phyloP scores from a whole-genome alignment of 345 rosid species.

The Physaria fendleri region DNA sequence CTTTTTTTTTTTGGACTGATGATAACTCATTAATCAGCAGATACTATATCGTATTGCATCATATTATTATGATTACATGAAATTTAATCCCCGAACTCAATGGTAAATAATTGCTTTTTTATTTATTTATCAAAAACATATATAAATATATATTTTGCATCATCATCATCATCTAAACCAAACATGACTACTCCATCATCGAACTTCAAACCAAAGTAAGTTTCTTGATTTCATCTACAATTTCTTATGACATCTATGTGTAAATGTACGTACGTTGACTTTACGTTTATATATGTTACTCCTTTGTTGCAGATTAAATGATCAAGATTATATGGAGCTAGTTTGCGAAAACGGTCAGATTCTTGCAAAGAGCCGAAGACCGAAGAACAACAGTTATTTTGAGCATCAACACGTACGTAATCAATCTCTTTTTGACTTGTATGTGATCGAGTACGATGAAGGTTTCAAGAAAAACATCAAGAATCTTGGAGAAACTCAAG shows the following conservation, averaged over 20 bases:
- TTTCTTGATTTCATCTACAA: not conserved
- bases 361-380: slow-evolving; percentile 18
- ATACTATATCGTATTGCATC: too few species aligned
- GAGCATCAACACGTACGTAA: slow-evolving; percentile 18
- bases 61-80: too few species aligned
- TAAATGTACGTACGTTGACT: not conserved
- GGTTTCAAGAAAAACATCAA: slow-evolving; percentile 13
- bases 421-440: slow-evolving; percentile 20
- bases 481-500: slow-evolving; percentile 24
- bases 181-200: slow-evolving; percentile 22
- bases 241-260: not conserved
- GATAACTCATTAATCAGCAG: too few species aligned
- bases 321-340: slow-evolving; percentile 39
- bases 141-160: too few species aligned
- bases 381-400: not conserved
- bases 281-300: not conserved
- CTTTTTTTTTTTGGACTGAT: too few species aligned
- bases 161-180: slow-evolving; percentile 16
- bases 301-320: slow-evolving; percentile 36
- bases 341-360: slow-evolving; percentile 33
- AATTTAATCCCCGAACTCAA: too few species aligned
- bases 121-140: too few species aligned
- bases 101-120: too few species aligned
- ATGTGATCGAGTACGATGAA: slow-evolving; percentile 21
- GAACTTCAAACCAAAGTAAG: slow-evolving; percentile 20